Evolutionary conservation across 148 eudicot genomes (phyloP).

Genomic region (Rhododendron vialii): DNA sequence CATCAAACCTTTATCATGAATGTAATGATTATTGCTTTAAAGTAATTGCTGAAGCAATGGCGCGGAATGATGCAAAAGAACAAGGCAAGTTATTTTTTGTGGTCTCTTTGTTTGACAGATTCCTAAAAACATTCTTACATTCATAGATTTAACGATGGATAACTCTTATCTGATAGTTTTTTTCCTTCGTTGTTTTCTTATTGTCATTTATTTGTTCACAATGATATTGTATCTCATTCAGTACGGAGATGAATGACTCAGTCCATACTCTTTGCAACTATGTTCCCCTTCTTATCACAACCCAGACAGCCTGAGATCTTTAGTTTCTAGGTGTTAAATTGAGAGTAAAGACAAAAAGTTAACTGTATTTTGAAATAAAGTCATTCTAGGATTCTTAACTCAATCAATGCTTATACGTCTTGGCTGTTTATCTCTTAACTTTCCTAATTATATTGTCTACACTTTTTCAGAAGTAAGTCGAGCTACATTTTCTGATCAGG

Average conservation of each 20-base stretch:
- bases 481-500: constrained; percentile 27
- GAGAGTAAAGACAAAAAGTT: background rate
- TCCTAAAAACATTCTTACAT: background rate
- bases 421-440: background rate
- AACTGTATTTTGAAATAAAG: background rate
- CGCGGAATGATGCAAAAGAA: constrained; percentile 22
- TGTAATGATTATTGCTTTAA: constrained; percentile 84
- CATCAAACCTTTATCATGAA: constrained; percentile 79
- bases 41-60: constrained; percentile 67
- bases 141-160: background rate
- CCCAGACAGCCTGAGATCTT: background rate
- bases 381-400: background rate
- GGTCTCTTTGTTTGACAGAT: background rate
- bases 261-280: background rate
- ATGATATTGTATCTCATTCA: background rate
- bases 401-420: background rate
- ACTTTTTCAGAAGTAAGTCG: constrained; percentile 20
- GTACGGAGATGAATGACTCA: background rate
- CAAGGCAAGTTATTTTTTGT: constrained; percentile 24
- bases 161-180: background rate
- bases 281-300: background rate
- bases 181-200: background rate
- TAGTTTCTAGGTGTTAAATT: background rate
- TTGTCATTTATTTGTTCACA: background rate
- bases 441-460: background rate